These are phyloP conservation scores for Ceratocystis harringtonii DNA, from an alignment of 2,329 filamentous ascomycete genomes.

Conservation along the genomic window DNA sequence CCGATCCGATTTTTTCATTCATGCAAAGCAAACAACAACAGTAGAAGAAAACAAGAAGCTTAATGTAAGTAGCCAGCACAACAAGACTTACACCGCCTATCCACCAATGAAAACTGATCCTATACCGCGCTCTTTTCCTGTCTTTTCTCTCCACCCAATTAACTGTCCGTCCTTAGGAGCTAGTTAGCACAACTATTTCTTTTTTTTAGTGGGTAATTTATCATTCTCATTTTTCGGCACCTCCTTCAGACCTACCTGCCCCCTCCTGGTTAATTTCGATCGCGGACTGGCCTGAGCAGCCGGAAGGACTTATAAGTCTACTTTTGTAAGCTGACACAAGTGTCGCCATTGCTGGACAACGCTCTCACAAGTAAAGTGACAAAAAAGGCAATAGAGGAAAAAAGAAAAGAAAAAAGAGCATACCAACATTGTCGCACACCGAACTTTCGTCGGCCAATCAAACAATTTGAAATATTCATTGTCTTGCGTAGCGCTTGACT, in stretches of 20 bases:
- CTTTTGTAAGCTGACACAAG: neutral
- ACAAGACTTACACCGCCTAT: neutral
- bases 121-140: neutral
- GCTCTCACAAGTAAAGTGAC: neutral
- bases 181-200: neutral
- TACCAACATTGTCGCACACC: too few relatives aligned
- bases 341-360: neutral
- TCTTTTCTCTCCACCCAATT: neutral
- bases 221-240: neutral
- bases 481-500: too few relatives aligned
- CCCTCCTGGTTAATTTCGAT: neutral
- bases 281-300: neutral
- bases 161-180: too few relatives aligned
- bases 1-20: neutral
- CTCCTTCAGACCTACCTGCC: neutral
- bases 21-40: neutral
- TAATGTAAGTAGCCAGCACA: neutral
- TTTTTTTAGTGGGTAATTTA: neutral
- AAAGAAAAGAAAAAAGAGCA: neutral
- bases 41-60: neutral
- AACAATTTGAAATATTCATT: neutral
- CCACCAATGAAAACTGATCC: neutral
- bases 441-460: neutral
- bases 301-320: slow-evolving; percentile 3
- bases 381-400: neutral